Evolutionary conservation across 2,329 filamentous ascomycete genomes (phyloP).

Genomic region (Ramularia collo-cygni): DNA sequence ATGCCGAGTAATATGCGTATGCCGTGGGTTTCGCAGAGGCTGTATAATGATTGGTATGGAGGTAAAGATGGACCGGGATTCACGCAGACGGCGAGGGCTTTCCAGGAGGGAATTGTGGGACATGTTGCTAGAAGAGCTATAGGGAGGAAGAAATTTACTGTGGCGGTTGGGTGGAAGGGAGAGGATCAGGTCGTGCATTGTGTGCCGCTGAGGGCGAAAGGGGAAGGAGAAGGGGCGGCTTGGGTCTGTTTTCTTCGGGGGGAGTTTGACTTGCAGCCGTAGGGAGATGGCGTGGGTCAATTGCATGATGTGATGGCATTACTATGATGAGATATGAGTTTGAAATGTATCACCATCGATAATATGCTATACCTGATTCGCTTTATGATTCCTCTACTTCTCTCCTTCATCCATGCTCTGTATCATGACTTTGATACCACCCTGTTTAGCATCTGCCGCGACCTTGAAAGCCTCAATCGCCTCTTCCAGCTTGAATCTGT

Average conservation of each 20-base stretch:
- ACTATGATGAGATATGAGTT: too few species aligned
- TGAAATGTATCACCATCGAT: too few species aligned
- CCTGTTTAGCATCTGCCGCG: conserved; percentile 78
- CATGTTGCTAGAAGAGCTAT: conserved; percentile 12
- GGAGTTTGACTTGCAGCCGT: neutral
- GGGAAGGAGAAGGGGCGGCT: conserved; percentile 2
- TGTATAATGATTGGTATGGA: conserved; percentile 20
- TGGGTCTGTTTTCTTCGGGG: conserved; percentile 10
- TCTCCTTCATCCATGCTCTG: conserved; percentile 52
- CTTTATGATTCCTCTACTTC: conserved; percentile 10
- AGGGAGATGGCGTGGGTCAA: neutral
- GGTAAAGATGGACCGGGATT: conserved; percentile 4
- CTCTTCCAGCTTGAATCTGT: conserved; percentile 79
- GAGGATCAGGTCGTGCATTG: conserved; percentile 4
- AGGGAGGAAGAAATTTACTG: conserved; percentile 4
- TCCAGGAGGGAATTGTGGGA: conserved; percentile 13
- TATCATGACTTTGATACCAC: conserved; percentile 97
- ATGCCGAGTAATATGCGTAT: conserved; percentile 15
- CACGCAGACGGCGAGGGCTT: conserved; percentile 8
- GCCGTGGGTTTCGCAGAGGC: conserved; percentile 18
- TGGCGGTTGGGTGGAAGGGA: conserved; percentile 7
- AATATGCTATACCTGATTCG: too few species aligned
- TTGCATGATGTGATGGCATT: too few species aligned
- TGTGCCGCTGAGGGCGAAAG: conserved; percentile 4
- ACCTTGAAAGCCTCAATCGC: conserved; percentile 85